phyloP scores from a whole-genome alignment of 139 green algal genomes.

The Chlorella ohadii region DNA sequence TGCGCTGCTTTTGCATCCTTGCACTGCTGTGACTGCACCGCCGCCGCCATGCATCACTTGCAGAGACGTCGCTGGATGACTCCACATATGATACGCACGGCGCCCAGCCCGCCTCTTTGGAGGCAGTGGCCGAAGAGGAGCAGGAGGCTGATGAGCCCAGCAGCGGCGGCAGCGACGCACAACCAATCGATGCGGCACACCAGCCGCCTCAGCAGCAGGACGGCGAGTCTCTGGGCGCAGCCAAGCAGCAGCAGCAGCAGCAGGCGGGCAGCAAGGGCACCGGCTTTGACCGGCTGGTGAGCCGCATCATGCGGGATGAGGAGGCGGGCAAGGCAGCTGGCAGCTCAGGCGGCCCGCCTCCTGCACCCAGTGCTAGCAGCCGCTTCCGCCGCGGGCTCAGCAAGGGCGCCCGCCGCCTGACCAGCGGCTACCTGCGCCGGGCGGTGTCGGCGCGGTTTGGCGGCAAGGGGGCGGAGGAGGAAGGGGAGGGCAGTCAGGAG shows the following conservation, averaged over 20 bases:
- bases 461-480: not conserved
- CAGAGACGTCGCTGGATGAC: slow-evolving; percentile 48
- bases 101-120: not conserved
- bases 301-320: not conserved
- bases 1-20: too few species aligned
- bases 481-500: not conserved
- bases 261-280: not conserved
- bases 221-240: not conserved
- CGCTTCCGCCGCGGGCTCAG: not conserved
- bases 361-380: not conserved
- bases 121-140: not conserved
- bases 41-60: too few species aligned
- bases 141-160: not conserved
- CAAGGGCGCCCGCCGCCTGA: not conserved
- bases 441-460: slow-evolving; percentile 24
- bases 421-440: slow-evolving; percentile 6
- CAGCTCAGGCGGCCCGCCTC: too few species aligned
- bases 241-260: not conserved
- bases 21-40: too few species aligned
- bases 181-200: not conserved
- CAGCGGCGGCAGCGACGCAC: not conserved
- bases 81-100: slow-evolving; percentile 37
- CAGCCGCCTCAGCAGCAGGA: not conserved
- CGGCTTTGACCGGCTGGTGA: slow-evolving; percentile 15
- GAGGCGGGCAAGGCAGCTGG: too few species aligned